Base-by-base conservation (phyloP, 257 asterid genomes). In the Cinchona pubescens region DNA sequence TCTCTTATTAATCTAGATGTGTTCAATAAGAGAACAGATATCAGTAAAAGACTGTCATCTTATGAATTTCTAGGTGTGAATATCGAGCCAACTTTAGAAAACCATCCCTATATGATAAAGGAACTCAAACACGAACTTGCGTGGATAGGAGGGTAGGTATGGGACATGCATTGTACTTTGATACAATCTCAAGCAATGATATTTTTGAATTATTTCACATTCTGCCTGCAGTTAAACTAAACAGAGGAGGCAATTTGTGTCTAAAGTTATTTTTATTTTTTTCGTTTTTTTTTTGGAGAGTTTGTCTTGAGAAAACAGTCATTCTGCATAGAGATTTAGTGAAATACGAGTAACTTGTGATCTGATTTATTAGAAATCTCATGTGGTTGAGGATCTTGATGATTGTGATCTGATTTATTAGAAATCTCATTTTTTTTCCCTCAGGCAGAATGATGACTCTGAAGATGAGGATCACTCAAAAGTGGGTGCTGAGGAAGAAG, bases 361-460 rank as follows among this genome's bases (percentile, higher is more conserved):
- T 10, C 18, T 68, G 78, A 48, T 32, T 62, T 80, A 32, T n/a
- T 85, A 94, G 97, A 89, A 89, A 79, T 80, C 93, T 40, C 76
- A 75, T 65, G 88, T 76, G 74, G 90, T 74, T 37, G 96, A 89
- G 58, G 96, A 88, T 82, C 79, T 87, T 40, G 98, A 93, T 53
- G 98, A 92, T 18, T 97, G 90, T 15, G 79, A 40, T 10, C 18
- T 68, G 78, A 48, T 32, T 62, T 80, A 32, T n/a, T 85, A 94
- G 97, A 89, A 89, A 79, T 80, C 93, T 40, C 76, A 75, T 65
- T 87, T 76, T 72, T 89, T 74, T 37, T 95, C 87, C 81, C 79
- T 87, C 37, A 97, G 91, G 48, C 97, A 92, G 23, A 97, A 87
- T 80, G 91, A 90, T 43, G 90, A 90, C 3, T 9, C 55, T 23